These are phyloP conservation scores for Ogataea methanolica DNA, from an alignment of 805 yeast genomes.

Conservation along the genomic window DNA sequence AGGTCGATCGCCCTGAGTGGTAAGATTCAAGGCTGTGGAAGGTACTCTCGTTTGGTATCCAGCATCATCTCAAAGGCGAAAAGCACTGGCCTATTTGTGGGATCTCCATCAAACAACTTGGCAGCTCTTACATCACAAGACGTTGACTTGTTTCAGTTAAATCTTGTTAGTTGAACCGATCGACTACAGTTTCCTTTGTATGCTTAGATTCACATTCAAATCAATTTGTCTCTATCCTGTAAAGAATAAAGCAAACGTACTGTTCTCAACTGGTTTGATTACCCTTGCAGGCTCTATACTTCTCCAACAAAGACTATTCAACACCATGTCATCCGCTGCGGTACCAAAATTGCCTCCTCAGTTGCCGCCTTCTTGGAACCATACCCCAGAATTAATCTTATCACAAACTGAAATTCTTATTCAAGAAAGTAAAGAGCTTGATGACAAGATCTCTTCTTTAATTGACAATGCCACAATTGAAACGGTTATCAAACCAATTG, in stretches of 20 bases:
- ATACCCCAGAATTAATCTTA: slow-evolving; percentile 47
- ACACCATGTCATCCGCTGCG: background rate
- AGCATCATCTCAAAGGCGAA: too few species aligned
- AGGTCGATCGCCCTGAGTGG: too few species aligned
- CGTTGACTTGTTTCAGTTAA: background rate
- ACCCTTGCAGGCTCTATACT: slow-evolving; percentile 1
- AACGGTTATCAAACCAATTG: slow-evolving; percentile 48
- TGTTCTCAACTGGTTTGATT: background rate
- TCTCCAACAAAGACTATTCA: slow-evolving; percentile 1
- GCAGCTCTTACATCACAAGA: too few species aligned
- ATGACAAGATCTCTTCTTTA: slow-evolving; percentile 48
- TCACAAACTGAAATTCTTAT: slow-evolving; percentile 41
- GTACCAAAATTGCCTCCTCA: slow-evolving; percentile 26
- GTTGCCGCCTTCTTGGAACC: slow-evolving; percentile 53
- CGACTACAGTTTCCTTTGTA: background rate
- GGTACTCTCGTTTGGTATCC: too few species aligned
- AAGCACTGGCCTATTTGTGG: too few species aligned
- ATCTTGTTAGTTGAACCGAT: background rate
- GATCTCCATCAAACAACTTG: too few species aligned
- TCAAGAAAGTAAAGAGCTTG: slow-evolving; percentile 37
- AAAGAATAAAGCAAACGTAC: background rate
- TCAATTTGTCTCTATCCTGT: background rate
- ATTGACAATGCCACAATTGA: slow-evolving; percentile 50
- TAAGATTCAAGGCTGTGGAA: too few species aligned
- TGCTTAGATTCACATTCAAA: background rate